Evolutionary conservation across 2,329 filamentous ascomycete species (phyloP), one percentile per base, ranked within the genome.

Genomic region (Aspergillus melleus): DNA sequence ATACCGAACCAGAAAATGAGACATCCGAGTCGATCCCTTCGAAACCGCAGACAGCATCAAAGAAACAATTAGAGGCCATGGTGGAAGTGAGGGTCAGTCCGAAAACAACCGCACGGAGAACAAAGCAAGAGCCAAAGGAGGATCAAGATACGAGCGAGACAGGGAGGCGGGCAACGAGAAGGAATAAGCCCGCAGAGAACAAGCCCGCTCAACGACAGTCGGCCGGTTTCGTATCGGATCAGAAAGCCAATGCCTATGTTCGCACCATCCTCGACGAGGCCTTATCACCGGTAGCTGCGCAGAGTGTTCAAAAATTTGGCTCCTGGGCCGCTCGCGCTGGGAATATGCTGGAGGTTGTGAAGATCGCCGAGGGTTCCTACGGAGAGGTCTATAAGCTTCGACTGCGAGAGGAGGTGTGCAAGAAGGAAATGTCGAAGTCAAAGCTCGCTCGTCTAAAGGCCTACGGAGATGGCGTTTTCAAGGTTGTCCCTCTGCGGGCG

Each of bases 331-430:
- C 72, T 3, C 70, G 74, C 12, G 75, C 74, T 3, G 74, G 70
- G 6, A 72, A 70, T 39, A 69, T 75, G 66, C 72, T 79, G 63
- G 69, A 79, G 42, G 79, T 88, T 46, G 76, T 78, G 9, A 89
- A 89, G 65, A 83, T 89, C 39, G 86, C 86, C 9, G 86, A 89
- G 70, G 87, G 87, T 2, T 87, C 86, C 1, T 89, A 87, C 67
- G 85, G 85, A 56, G 86, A 88, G 68, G 86, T 89, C 3, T 88
- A 88, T 70, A 84, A 86, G 12, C 74, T 88, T 24, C 61, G 80
- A 19, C 55, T 79, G n/a, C 72, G 72, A 11, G 73, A 76, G 24
- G 72, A 77, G 51, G 58, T 72, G 19, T 73, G 69, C 44, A 71
- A 71, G 20, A 68, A 70, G 9, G 68, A 68, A 6, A 72, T 77